These are phyloP conservation scores for Psilocybe sp. DNA, from an alignment of 768 basidiomycete genomes.

Conservation along the genomic window DNA sequence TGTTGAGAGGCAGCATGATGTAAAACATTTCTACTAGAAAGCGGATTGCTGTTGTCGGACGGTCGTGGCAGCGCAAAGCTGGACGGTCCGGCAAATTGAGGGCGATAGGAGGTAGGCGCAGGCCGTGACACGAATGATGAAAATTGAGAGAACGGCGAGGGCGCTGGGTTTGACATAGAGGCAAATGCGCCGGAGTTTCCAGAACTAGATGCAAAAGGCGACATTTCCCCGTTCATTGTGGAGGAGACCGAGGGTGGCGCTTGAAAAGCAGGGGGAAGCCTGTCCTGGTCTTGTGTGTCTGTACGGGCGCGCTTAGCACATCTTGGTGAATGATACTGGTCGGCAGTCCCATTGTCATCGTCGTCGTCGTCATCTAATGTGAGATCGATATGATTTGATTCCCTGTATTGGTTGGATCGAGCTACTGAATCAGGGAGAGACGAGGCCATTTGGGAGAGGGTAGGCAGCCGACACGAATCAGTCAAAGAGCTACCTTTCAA, in stretches of 20 bases:
- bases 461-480: constrained; percentile 15
- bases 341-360: constrained; percentile 25
- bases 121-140: constrained; percentile 11
- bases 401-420: constrained; percentile 31
- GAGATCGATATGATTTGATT: constrained; percentile 64
- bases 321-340: constrained; percentile 27
- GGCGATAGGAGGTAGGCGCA: constrained; percentile 37
- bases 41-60: constrained; percentile 21
- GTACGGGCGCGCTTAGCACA: constrained; percentile 42
- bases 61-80: constrained; percentile 25
- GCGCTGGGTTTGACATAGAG: constrained; percentile 7
- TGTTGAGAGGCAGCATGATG: constrained; percentile 23
- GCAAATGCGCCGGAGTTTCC: constrained; percentile 8
- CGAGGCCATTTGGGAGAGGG: constrained; percentile 20
- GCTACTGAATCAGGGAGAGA: constrained; percentile 23
- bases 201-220: constrained; percentile 10
- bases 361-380: constrained; percentile 67
- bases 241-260: constrained; percentile 16
- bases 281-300: constrained; percentile 23
- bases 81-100: constrained; percentile 48
- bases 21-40: constrained; percentile 15
- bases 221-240: constrained; percentile 7
- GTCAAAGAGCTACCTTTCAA: constrained; percentile 11
- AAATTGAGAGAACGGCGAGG: constrained; percentile 10
- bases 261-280: constrained; percentile 12